These are phyloP conservation scores for Phyllosticta citriasiana DNA, from an alignment of 2,329 filamentous ascomycete genomes.

Conservation along the genomic window DNA sequence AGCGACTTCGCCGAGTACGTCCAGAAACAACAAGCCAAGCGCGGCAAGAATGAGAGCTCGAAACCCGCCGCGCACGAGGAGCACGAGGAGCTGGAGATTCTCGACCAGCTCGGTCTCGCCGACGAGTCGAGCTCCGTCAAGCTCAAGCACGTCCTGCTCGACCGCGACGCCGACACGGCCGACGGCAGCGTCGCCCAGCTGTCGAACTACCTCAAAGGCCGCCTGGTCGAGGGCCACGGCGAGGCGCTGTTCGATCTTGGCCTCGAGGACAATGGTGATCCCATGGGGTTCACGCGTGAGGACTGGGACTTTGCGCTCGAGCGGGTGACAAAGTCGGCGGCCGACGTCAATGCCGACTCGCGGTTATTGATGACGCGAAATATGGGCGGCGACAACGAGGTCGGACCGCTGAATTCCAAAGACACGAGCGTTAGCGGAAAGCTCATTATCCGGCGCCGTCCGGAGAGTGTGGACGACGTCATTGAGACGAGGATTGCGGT, in stretches of 20 bases:
- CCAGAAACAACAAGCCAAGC: conserved; percentile 77
- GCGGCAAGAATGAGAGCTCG: conserved; percentile 30
- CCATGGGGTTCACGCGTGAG: conserved; percentile 62
- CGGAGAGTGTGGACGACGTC: conserved; percentile 68
- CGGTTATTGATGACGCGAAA: conserved; percentile 83
- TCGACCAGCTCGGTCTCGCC: conserved; percentile 65
- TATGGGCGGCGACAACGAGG: conserved; percentile 68
- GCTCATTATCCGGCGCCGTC: conserved; percentile 67
- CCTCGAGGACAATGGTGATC: conserved; percentile 78
- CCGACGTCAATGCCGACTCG: conserved; percentile 60
- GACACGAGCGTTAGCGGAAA: conserved; percentile 75
- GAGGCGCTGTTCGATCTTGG: conserved; percentile 90
- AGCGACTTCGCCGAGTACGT: conserved; percentile 98
- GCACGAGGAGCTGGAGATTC: conserved; percentile 81
- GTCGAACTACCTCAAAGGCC: conserved; percentile 52
- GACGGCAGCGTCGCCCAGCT: conserved; percentile 56
- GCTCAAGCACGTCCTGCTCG: conserved; percentile 68
- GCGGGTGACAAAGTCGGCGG: conserved; percentile 56
- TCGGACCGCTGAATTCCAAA: conserved; percentile 52
- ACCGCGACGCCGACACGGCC: conserved; percentile 33
- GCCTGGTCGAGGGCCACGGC: conserved; percentile 73
- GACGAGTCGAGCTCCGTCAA: conserved; percentile 57
- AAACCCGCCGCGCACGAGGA: conserved; percentile 43
- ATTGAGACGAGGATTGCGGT: conserved; percentile 96
- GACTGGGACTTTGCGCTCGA: conserved; percentile 67